phyloP scores from a whole-genome alignment of 1,284 basidiomycete species.

The Cutaneotrichosporon cyanovorans region DNA sequence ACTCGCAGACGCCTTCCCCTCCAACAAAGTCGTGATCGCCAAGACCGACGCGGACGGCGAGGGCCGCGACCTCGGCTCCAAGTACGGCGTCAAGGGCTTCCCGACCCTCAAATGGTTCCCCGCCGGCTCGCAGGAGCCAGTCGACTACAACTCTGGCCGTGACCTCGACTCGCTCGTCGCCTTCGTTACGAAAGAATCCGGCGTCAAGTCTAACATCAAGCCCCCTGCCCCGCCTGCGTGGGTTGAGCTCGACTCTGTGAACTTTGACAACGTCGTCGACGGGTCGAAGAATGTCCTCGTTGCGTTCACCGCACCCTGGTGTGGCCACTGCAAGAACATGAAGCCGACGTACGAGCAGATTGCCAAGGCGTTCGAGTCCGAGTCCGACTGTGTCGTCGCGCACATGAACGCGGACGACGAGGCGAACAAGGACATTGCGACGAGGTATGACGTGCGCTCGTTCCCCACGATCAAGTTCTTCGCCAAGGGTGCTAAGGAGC shows the following conservation, averaged over 20 bases:
- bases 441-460: slow-evolving; percentile 62
- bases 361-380: slow-evolving; percentile 67
- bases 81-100: slow-evolving; percentile 73
- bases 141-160: slow-evolving; percentile 68
- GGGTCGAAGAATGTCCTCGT: slow-evolving; percentile 76
- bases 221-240: slow-evolving; percentile 70
- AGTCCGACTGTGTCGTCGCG: slow-evolving; percentile 74
- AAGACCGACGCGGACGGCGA: slow-evolving; percentile 88
- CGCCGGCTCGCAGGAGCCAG: slow-evolving; percentile 54
- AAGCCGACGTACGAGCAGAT: slow-evolving; percentile 84
- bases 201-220: slow-evolving; percentile 76
- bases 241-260: slow-evolving; percentile 59
- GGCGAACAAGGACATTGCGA: slow-evolving; percentile 66
- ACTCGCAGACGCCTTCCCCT: slow-evolving; percentile 72
- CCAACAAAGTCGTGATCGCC: slow-evolving; percentile 74
- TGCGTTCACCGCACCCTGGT: slow-evolving; percentile 67
- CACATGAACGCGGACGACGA: slow-evolving; percentile 84
- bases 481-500: slow-evolving; percentile 56
- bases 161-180: slow-evolving; percentile 68
- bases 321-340: slow-evolving; percentile 48
- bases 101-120: slow-evolving; percentile 92
- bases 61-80: slow-evolving; percentile 52
- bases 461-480: slow-evolving; percentile 96
- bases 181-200: slow-evolving; percentile 70
- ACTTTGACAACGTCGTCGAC: slow-evolving; percentile 69